Percentiles rank a stretch among this genome's conserved stretches.
Evolutionary conservation across 306 rosid genomes (phyloP).

Genomic region (Gastrolobium villosum): DNA sequence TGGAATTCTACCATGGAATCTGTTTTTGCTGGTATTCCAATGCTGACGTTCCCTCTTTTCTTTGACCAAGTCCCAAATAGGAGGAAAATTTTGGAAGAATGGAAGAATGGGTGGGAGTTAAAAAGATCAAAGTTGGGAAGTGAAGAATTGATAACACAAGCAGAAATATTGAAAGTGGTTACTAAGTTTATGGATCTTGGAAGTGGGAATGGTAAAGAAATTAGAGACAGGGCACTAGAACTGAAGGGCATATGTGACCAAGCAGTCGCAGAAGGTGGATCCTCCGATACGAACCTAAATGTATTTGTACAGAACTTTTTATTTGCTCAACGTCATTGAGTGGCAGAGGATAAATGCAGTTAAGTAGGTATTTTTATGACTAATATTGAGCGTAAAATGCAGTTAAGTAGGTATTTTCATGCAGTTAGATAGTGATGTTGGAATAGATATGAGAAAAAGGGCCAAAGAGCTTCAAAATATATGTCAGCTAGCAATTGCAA

Average conservation of each 20-base stretch:
- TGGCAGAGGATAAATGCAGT: neutral
- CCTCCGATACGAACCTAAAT: constrained; percentile 50
- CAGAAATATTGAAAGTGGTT: constrained; percentile 27
- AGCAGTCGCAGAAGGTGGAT: constrained; percentile 51
- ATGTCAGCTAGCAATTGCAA: constrained; percentile 45
- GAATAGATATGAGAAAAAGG: constrained; percentile 55
- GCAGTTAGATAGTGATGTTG: constrained; percentile 51
- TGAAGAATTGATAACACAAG: constrained; percentile 23
- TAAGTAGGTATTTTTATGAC: too few species aligned
- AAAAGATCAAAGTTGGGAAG: constrained; percentile 29
- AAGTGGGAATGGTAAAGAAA: constrained; percentile 36
- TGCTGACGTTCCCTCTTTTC: constrained; percentile 50
- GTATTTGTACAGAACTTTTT: constrained; percentile 25
- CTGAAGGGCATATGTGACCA: constrained; percentile 37
- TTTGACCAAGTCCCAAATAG: constrained; percentile 52
- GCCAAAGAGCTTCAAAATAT: constrained; percentile 48
- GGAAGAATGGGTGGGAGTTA: constrained; percentile 52
- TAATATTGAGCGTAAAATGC: too few species aligned
- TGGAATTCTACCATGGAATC: constrained; percentile 56
- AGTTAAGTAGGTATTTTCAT: too few species aligned
- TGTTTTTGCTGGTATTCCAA: constrained; percentile 44
- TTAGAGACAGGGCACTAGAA: constrained; percentile 40
- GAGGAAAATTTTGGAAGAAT: constrained; percentile 46
- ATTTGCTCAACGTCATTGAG: neutral
- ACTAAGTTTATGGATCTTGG: constrained; percentile 38